A percentile compares a stretch with the other conserved stretches of the same genome.
Conservation (phyloP, 352 stramenopile genomes). For the Pythium guiyangense region DNA sequence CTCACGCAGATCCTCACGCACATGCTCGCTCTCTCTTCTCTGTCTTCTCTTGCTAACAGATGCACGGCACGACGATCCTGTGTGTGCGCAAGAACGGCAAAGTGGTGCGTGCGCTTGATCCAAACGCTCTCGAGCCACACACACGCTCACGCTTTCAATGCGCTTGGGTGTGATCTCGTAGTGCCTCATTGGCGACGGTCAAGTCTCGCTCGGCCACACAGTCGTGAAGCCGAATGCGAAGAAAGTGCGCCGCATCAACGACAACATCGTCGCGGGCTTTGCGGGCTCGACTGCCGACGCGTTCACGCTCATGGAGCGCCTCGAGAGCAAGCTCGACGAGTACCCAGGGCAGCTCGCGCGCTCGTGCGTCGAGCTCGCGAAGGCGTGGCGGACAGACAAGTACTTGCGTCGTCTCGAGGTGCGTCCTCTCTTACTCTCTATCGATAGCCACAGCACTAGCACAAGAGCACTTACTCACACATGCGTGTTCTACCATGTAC, state of each 20-base stretch:
- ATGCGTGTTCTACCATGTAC: not conserved
- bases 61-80: slow-evolving; percentile 97
- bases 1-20: not conserved
- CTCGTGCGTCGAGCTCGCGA: slow-evolving; percentile 98
- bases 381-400: slow-evolving; percentile 98
- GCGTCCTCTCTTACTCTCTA: not conserved
- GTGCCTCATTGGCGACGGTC: slow-evolving; percentile 97
- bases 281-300: slow-evolving; percentile 96
- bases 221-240: slow-evolving; percentile 98
- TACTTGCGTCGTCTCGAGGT: slow-evolving; percentile 96
- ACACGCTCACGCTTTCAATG: too few relatives aligned
- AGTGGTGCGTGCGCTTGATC: slow-evolving; percentile 75
- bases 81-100: slow-evolving; percentile 97
- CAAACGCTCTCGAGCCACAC: not conserved
- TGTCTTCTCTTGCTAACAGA: slow-evolving; percentile 34
- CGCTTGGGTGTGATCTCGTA: slow-evolving; percentile 18
- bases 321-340: slow-evolving; percentile 98
- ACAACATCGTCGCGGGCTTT: slow-evolving; percentile 96
- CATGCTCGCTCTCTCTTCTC: not conserved
- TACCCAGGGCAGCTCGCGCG: slow-evolving; percentile 96
- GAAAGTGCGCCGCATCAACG: slow-evolving; percentile 96
- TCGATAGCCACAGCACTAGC: not conserved
- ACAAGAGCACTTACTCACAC: not conserved
- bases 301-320: slow-evolving; percentile 97
- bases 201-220: slow-evolving; percentile 94